Conservation (phyloP, 2,329 filamentous ascomycete species). For the Sphaerulina vaccinii region DNA sequence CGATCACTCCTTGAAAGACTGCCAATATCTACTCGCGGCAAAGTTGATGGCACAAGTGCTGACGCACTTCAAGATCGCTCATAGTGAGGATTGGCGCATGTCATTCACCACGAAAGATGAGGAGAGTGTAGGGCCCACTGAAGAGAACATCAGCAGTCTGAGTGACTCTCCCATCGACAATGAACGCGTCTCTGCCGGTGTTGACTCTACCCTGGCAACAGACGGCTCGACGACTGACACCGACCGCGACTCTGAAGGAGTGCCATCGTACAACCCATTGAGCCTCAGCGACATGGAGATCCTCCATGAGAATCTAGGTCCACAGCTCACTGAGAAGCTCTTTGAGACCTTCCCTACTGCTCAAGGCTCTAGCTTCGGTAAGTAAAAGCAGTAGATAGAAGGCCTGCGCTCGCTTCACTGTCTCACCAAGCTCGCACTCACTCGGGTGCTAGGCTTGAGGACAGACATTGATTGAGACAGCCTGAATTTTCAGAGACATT, state of each 20-base stretch:
- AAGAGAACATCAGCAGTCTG: too few species aligned
- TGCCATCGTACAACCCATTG: too few species aligned
- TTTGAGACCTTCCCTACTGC: constrained; percentile 2
- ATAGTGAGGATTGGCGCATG: neutral
- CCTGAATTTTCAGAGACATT: too few species aligned
- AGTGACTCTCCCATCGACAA: too few species aligned
- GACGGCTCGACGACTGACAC: neutral
- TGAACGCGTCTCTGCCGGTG: too few species aligned
- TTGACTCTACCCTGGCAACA: neutral
- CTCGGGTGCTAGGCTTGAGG: too few species aligned
- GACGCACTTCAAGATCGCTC: constrained; percentile 3
- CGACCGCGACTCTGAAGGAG: neutral
- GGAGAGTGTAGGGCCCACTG: too few species aligned
- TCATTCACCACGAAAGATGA: neutral
- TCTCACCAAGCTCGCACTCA: too few species aligned
- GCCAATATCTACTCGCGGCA: constrained; percentile 8
- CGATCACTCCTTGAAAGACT: constrained; percentile 8
- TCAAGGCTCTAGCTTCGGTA: too few species aligned
- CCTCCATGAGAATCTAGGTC: constrained; percentile 13
- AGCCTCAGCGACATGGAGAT: constrained; percentile 6
- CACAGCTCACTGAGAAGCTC: constrained; percentile 1
- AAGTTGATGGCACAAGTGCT: constrained; percentile 7
- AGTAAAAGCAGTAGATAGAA: too few species aligned
- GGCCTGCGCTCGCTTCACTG: too few species aligned
- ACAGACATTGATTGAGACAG: too few species aligned